phyloP scores from a whole-genome alignment of 2,329 filamentous ascomycete species.

The Stachybotrys elegans region DNA sequence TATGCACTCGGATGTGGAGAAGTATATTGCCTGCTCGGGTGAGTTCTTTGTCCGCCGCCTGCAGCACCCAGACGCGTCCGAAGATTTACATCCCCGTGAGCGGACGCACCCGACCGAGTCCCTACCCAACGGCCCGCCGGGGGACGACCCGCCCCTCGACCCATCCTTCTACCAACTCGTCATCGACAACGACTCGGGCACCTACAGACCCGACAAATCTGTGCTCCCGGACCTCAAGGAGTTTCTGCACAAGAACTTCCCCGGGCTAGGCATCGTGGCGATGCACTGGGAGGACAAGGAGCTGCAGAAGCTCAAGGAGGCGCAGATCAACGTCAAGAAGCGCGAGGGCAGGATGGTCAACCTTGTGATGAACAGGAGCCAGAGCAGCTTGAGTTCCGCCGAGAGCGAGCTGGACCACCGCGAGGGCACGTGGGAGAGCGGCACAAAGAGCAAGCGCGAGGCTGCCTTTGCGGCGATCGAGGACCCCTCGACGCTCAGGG shows the following conservation, averaged over 20 bases:
- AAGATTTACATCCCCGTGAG: conserved; percentile 36
- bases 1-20: conserved; percentile 90
- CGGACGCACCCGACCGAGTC: conserved; percentile 48
- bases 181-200: conserved; percentile 94
- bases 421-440: conserved; percentile 32
- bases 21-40: conserved; percentile 86
- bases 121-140: conserved; percentile 40
- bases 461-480: conserved; percentile 45
- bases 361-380: conserved; percentile 53
- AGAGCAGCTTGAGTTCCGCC: conserved; percentile 46
- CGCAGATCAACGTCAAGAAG: conserved; percentile 72
- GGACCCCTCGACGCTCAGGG: conserved; percentile 41
- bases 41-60: conserved; percentile 85
- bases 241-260: conserved; percentile 70
- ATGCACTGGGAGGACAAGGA: conserved; percentile 76
- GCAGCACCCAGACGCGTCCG: conserved; percentile 38
- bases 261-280: conserved; percentile 67
- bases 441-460: conserved; percentile 47
- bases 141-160: conserved; percentile 35
- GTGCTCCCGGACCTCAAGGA: conserved; percentile 65
- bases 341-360: conserved; percentile 44
- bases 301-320: conserved; percentile 69
- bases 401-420: conserved; percentile 47
- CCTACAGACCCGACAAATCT: conserved; percentile 80
- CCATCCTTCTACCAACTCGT: conserved; percentile 72